phyloP scores from a whole-genome alignment of 169 alveolate genomes.

The Plasmodium vivax region DNA sequence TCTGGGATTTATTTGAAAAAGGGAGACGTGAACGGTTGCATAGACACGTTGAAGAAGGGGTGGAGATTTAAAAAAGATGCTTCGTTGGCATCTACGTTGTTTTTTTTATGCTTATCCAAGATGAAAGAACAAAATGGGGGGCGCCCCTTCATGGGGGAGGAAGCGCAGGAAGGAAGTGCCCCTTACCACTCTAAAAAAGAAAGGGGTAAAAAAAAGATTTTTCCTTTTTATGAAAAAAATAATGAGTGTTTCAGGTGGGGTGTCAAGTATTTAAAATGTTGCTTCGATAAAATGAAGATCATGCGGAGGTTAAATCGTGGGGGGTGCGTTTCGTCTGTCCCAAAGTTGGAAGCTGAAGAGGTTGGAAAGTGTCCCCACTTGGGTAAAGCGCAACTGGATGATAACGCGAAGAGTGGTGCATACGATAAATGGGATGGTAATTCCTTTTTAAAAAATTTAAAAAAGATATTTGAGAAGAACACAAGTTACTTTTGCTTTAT shows the following conservation, averaged over 20 bases:
- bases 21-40: slow-evolving; percentile 29
- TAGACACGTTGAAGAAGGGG: slow-evolving; percentile 17
- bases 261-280: slow-evolving; percentile 24
- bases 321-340: background rate
- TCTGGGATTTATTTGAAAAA: slow-evolving; percentile 32
- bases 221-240: background rate
- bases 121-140: slow-evolving; percentile 1
- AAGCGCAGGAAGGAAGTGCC: background rate
- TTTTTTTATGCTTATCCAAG: background rate
- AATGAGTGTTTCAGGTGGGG: slow-evolving; percentile 42
- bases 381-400: background rate
- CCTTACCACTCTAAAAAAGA: background rate
- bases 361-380: background rate
- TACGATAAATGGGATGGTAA: background rate
- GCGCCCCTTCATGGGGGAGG: background rate
- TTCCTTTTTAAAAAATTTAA: slow-evolving; percentile 3
- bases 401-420: background rate
- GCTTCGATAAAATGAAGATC: slow-evolving; percentile 4
- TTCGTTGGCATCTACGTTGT: background rate
- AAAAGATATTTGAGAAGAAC: slow-evolving; percentile 3
- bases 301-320: background rate
- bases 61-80: slow-evolving; percentile 23
- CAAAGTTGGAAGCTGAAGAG: background rate
- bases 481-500: slow-evolving; percentile 48
- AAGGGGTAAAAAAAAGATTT: background rate